These are phyloP conservation scores for Herpetomonas tarakana DNA, from an alignment of 208 protist genomes.

Conservation along the genomic window DNA sequence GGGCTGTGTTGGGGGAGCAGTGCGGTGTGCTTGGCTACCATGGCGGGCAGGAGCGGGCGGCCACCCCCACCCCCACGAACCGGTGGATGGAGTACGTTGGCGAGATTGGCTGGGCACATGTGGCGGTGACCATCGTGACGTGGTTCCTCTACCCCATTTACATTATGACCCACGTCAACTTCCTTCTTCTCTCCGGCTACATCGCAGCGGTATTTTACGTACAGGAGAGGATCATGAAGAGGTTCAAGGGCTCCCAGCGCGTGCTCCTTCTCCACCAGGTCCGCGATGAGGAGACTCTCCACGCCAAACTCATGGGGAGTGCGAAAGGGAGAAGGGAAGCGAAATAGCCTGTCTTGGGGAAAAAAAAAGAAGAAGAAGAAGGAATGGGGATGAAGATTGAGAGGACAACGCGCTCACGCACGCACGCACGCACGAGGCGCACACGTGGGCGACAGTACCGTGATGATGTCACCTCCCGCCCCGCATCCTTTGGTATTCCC, in stretches of 20 bases:
- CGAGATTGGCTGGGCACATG: conserved; percentile 18
- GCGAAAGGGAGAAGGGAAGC: conserved; percentile 7
- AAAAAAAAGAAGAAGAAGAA: too few species aligned
- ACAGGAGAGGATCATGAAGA: conserved; percentile 17
- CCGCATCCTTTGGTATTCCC: too few species aligned
- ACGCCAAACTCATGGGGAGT: neutral
- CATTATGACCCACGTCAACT: conserved; percentile 5
- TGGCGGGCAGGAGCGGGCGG: conserved; percentile 25
- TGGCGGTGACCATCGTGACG: conserved; percentile 13
- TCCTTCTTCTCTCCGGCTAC: conserved; percentile 4
- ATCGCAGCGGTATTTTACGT: conserved; percentile 15
- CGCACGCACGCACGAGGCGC: too few species aligned
- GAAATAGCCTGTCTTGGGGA: neutral
- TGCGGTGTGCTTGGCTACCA: conserved; percentile 54
- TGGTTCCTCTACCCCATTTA: conserved; percentile 20
- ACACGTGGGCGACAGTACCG: too few species aligned
- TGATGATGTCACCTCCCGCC: too few species aligned
- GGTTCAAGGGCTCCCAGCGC: neutral
- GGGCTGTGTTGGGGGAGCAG: conserved; percentile 45
- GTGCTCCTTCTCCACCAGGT: conserved; percentile 3
- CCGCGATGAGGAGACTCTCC: conserved; percentile 6
- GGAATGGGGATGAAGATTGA: too few species aligned
- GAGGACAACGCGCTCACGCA: too few species aligned
- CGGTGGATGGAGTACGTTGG: conserved; percentile 11
- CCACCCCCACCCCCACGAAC: conserved; percentile 3